These are phyloP conservation scores for Gastrodia elata DNA, from an alignment of 106 monocot genomes.

Conservation along the genomic window DNA sequence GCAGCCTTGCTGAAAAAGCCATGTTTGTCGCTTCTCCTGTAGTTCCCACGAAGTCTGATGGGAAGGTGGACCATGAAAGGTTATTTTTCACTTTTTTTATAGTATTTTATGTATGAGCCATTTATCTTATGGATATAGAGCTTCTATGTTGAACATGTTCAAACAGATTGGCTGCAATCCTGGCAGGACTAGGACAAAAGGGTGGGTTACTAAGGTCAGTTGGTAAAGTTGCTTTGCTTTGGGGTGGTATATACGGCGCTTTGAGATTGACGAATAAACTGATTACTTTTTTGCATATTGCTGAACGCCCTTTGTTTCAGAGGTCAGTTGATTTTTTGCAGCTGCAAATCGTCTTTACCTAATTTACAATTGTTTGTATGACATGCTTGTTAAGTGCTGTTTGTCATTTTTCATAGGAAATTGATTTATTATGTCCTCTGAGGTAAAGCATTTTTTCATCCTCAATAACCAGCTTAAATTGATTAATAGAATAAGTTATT, in stretches of 20 bases:
- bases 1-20: slow-evolving; percentile 86
- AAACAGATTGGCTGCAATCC: slow-evolving; percentile 63
- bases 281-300: slow-evolving; percentile 71
- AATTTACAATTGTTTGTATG: not conserved
- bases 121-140: slow-evolving; percentile 6
- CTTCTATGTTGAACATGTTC: slow-evolving; percentile 12
- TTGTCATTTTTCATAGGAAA: no score
- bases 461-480: no score
- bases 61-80: slow-evolving; percentile 91
- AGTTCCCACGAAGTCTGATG: slow-evolving; percentile 69
- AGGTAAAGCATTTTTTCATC: not conserved
- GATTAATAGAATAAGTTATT: no score
- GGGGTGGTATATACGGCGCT: slow-evolving; percentile 97
- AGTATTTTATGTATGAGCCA: not conserved
- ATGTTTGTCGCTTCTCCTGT: slow-evolving; percentile 79
- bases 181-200: slow-evolving; percentile 84
- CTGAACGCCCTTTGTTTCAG: slow-evolving; percentile 71
- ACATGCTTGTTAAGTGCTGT: not conserved
- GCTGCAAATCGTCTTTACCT: not conserved
- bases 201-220: slow-evolving; percentile 74
- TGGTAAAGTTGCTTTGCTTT: slow-evolving; percentile 85
- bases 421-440: no score
- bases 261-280: slow-evolving; percentile 86
- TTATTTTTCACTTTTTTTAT: slow-evolving; percentile 9
- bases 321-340: slow-evolving; percentile 25